Evolutionary conservation across 2,329 filamentous ascomycete species (phyloP), one percentile per base, ranked within the genome.

Genomic region (Chrysoporthe austroafricana): DNA sequence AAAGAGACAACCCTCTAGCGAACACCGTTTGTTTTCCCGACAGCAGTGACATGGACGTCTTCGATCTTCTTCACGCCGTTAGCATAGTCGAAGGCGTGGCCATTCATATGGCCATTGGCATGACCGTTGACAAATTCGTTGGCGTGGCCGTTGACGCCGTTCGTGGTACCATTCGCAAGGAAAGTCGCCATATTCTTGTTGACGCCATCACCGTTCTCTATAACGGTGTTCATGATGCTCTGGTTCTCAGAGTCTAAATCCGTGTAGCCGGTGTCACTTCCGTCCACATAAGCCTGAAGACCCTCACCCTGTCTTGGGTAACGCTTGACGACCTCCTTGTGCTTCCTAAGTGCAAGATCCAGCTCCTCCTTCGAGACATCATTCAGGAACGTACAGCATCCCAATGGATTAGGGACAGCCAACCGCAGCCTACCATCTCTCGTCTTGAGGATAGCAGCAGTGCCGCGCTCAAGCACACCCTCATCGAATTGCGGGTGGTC

Each of bases 401-500:
- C 90, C 42, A 92, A 82, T 0, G 90, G 90, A 70, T 83, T 87
- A 0, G 90, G 90, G 0, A 92, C 89, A 4, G 90, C 89, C 44
- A 89, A 87, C 50, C 90, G 85, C 11, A 92, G 82, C 73, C 86
- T 82, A 44, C 90, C 90, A 70, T 92, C 90, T 14, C 90, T 84
- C 0, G 90, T 92, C 80, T 89, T 90, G 62, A 92, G 79, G 70
- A 92, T 92, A 14, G 90, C 90, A 16, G 85, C 80, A 1, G 90
- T 92, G 2, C 83, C 90, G 73, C 87, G 86, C 63, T 88, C 86
- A 11, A 92, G 83, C 36, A 91, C 83, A 0, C 85, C 82, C 64
- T 89, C 88, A 72, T 91, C 84, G 73, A 92, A 92, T 48, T 89
- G 81, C 7, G 85, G 82, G 73, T 92, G 90, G 69, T 92, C 90